Percentiles rank a stretch among this genome's conserved stretches.
These are phyloP conservation scores for Diaporthe aspalathi DNA, from an alignment of 2,329 filamentous ascomycete genomes.

Conservation along the genomic window DNA sequence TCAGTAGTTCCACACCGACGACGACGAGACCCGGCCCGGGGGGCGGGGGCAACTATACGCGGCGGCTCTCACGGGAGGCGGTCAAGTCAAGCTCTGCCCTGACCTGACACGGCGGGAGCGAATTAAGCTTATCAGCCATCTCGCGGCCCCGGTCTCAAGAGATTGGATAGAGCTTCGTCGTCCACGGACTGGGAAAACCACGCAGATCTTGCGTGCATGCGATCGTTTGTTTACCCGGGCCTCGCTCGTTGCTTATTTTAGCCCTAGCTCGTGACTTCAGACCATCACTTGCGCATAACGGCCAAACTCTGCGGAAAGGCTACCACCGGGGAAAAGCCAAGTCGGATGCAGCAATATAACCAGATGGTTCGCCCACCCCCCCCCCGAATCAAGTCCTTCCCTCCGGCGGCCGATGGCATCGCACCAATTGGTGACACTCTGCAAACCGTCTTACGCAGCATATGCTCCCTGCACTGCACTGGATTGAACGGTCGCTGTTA, in stretches of 20 bases:
- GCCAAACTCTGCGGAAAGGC: neutral
- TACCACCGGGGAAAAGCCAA: neutral
- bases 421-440: neutral
- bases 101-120: slow-evolving; percentile 25
- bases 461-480: neutral
- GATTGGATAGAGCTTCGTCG: slow-evolving; percentile 4
- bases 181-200: slow-evolving; percentile 1
- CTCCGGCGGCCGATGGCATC: slow-evolving; percentile 11
- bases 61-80: slow-evolving; percentile 12
- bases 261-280: neutral
- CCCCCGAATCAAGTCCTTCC: neutral
- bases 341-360: neutral
- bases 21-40: neutral
- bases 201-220: slow-evolving; percentile 27
- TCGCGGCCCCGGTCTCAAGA: neutral
- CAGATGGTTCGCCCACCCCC: neutral
- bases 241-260: slow-evolving; percentile 12
- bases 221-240: slow-evolving; percentile 1
- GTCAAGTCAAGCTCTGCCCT: slow-evolving; percentile 20
- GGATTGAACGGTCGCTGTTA: neutral
- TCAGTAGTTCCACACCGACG: neutral
- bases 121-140: slow-evolving; percentile 35
- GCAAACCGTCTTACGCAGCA: slow-evolving; percentile 2
- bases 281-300: neutral
- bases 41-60: slow-evolving; percentile 11